These are phyloP conservation scores for Neurospora sp. DNA, from an alignment of 495 filamentous ascomycete species.

Conservation along the genomic window DNA sequence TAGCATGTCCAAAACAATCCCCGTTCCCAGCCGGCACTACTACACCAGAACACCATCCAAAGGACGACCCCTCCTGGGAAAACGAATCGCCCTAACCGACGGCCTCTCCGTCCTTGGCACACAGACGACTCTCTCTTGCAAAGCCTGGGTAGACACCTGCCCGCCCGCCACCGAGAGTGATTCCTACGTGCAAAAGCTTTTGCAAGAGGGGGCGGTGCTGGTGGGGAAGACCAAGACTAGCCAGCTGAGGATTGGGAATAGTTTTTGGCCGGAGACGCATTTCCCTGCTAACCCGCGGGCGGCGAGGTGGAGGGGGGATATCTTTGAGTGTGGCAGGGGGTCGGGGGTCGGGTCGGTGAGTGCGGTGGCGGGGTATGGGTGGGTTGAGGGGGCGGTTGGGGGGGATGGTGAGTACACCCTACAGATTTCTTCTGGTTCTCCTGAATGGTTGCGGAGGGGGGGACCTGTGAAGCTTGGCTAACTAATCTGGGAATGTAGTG, in stretches of 20 bases:
- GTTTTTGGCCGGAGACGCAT: conserved; percentile 16
- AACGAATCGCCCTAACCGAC: conserved; percentile 37
- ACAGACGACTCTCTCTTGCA: conserved; percentile 31
- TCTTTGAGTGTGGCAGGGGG: neutral
- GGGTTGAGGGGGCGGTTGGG: neutral
- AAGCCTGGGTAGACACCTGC: conserved; percentile 31
- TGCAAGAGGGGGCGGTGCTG: conserved; percentile 35
- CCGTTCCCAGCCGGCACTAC: conserved; percentile 37
- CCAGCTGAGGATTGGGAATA: conserved; percentile 28
- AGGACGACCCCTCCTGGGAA: conserved; percentile 1
- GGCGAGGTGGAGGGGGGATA: conserved; percentile 32
- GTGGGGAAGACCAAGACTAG: conserved; percentile 39
- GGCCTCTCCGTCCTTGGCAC: conserved; percentile 35
- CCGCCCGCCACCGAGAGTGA: conserved; percentile 21
- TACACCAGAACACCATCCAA: conserved; percentile 14
- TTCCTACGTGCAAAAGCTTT: conserved; percentile 26
- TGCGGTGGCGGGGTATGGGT: neutral
- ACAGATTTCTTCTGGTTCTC: no score
- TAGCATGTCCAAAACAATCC: conserved; percentile 4
- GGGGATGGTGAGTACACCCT: neutral
- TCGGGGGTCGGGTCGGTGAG: neutral
- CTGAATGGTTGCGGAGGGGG: no score
- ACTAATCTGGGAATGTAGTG: neutral
- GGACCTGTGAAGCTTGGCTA: no score
- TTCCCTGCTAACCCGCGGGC: conserved; percentile 38